Evolutionary conservation across 1,284 basidiomycete species (phyloP).

Genomic region (Sphaerobolus stellatus): DNA sequence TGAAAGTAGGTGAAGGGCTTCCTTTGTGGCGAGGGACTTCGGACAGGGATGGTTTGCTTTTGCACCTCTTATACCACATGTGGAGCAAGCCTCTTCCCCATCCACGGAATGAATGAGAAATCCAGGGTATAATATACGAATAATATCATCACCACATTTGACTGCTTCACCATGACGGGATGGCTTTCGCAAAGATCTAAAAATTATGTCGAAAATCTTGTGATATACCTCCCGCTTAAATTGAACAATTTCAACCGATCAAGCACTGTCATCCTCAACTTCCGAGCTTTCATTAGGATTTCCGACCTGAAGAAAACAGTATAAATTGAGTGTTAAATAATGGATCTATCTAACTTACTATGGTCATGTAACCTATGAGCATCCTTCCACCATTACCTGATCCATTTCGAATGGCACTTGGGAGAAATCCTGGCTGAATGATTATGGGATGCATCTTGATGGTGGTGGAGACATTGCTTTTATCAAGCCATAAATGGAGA

Average conservation of each 20-base stretch:
- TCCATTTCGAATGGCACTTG: slow-evolving; percentile 27
- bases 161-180: slow-evolving; percentile 25
- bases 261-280: slow-evolving; percentile 13
- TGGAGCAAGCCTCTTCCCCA: slow-evolving; percentile 28
- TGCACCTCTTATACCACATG: slow-evolving; percentile 23
- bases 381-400: slow-evolving; percentile 33
- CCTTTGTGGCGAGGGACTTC: slow-evolving; percentile 24
- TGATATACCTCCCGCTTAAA: slow-evolving; percentile 30
- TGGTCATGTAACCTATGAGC: slow-evolving; percentile 20
- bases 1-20: slow-evolving; percentile 18
- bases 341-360: slow-evolving; percentile 17
- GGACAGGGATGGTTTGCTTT: slow-evolving; percentile 29
- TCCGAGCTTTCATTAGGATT: slow-evolving; percentile 24
- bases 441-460: slow-evolving; percentile 32
- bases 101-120: slow-evolving; percentile 30
- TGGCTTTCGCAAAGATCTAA: slow-evolving; percentile 18
- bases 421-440: slow-evolving; percentile 23
- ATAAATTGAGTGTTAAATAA: neutral
- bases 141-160: slow-evolving; percentile 22
- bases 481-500: slow-evolving; percentile 33
- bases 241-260: slow-evolving; percentile 20
- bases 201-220: slow-evolving; percentile 21
- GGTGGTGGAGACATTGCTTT: slow-evolving; percentile 23
- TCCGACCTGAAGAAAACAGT: slow-evolving; percentile 8
- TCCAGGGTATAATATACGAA: slow-evolving; percentile 25